A percentile compares a stretch with the other conserved stretches of the same genome.
Conservation (phyloP, 2,329 filamentous ascomycete species). For the Cladosporium phlei region DNA sequence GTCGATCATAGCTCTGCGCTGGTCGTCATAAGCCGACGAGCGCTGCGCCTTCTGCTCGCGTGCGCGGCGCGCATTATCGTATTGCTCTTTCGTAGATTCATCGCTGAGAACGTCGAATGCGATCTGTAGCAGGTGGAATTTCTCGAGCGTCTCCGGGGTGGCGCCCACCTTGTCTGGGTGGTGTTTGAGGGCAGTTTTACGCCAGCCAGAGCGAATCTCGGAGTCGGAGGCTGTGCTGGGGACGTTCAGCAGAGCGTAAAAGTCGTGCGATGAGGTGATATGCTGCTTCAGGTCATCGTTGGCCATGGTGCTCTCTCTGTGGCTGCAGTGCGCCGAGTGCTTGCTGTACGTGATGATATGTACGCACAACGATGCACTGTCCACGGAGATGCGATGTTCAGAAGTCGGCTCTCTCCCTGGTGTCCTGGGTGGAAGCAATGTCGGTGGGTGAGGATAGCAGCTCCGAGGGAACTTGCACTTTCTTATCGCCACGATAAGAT, state of each 20-base stretch:
- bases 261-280: slow-evolving; percentile 51
- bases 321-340: too few species aligned
- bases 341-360: too few species aligned
- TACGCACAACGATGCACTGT: too few species aligned
- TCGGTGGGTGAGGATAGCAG: too few species aligned
- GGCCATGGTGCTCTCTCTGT: slow-evolving; percentile 35
- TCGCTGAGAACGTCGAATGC: slow-evolving; percentile 81
- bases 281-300: slow-evolving; percentile 40
- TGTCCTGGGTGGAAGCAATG: too few species aligned
- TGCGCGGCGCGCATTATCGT: slow-evolving; percentile 72
- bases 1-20: slow-evolving; percentile 72
- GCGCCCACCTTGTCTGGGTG: slow-evolving; percentile 87
- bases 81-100: slow-evolving; percentile 64
- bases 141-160: slow-evolving; percentile 60
- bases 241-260: slow-evolving; percentile 71
- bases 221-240: slow-evolving; percentile 53
- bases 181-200: slow-evolving; percentile 79
- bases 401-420: too few species aligned
- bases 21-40: slow-evolving; percentile 67
- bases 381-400: too few species aligned
- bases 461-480: too few species aligned
- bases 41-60: slow-evolving; percentile 65
- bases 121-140: slow-evolving; percentile 79
- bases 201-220: slow-evolving; percentile 80
- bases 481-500: too few species aligned